Base-by-base conservation (phyloP, 805 yeast genomes). In the Candida boidinii region DNA sequence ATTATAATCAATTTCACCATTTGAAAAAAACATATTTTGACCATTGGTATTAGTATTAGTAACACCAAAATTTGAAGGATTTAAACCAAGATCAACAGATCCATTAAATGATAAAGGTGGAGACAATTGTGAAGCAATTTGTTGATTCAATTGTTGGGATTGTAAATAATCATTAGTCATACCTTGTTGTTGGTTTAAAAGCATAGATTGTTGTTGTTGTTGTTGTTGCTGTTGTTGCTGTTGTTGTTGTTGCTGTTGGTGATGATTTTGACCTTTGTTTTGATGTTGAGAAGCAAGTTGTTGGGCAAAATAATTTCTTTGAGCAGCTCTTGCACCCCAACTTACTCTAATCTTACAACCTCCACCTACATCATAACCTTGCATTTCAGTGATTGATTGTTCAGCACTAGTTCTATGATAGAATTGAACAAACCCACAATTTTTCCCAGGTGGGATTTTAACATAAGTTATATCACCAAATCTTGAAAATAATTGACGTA, bases 401-500 rank as follows among this genome's bases (percentile, higher is more conserved):
- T 88, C 96, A 2, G 96, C 96, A 44, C 84, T 76, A 28, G 76
- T 74, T 36, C 95, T 66, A 33, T 79, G 73, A 26, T 76, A 72
- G 53, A 72, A 87, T 55, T 84, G 94, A 34, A 87, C 86, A 59
- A 88, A 86, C 1, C 95, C 95, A 58, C 95, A 85, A 39, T 56
- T 56, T 41, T 78, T 79, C 10, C 84, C 90, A 5, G 76, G 71
- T 5, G 94, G 94, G 33, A 82, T 78, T 51, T 81, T 81, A 30
- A 80, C 83, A 47, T 81, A 84, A 17, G 77, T 78, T 39, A 84
- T 79, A 31, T 69, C 70, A 20, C 95, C 95, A 60, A 76, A 85
- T 23, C 76, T 67, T 26, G 73, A 62, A 49, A 82, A 79, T 39
- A 72, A 68, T 11, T 66, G 56, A 18, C 72, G 66, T 17, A 85